Evolutionary conservation across 73 alveolate genomes (phyloP).

Genomic region (Chromera velia): DNA sequence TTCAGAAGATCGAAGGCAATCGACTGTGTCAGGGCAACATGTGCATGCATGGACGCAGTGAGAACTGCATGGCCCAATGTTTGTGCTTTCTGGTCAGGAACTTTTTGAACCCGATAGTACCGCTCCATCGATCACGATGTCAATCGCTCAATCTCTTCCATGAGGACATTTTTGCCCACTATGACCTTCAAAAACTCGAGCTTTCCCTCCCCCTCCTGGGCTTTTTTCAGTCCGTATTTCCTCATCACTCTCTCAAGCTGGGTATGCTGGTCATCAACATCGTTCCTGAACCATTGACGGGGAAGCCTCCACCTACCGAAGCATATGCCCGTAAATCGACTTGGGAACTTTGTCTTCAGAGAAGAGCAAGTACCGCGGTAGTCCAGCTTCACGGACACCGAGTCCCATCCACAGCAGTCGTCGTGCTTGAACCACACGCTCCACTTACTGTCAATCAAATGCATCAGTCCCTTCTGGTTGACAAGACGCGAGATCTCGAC

Average conservation of each 20-base stretch:
- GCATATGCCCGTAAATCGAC: background rate
- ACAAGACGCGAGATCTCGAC: background rate
- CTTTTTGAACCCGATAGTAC: no score
- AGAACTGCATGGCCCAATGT: no score
- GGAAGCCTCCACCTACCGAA: background rate
- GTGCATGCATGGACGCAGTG: no score
- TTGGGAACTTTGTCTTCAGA: background rate
- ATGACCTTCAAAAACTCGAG: slow-evolving; percentile 4
- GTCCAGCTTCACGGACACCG: background rate
- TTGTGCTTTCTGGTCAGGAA: no score
- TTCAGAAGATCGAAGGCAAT: no score
- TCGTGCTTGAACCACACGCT: background rate
- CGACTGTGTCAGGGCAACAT: no score
- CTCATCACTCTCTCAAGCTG: background rate
- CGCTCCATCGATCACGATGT: no score
- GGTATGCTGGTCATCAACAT: background rate
- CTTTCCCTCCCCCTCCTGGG: slow-evolving; percentile 1
- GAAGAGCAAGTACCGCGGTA: background rate
- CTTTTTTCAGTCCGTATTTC: background rate
- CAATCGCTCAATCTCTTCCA: background rate
- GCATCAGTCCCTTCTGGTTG: background rate
- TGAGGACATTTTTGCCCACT: background rate
- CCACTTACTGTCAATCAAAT: background rate
- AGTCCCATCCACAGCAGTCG: background rate
- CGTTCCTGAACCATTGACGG: background rate